phyloP scores from a whole-genome alignment of 768 basidiomycete species.

The Calocybe gangraenosa region DNA sequence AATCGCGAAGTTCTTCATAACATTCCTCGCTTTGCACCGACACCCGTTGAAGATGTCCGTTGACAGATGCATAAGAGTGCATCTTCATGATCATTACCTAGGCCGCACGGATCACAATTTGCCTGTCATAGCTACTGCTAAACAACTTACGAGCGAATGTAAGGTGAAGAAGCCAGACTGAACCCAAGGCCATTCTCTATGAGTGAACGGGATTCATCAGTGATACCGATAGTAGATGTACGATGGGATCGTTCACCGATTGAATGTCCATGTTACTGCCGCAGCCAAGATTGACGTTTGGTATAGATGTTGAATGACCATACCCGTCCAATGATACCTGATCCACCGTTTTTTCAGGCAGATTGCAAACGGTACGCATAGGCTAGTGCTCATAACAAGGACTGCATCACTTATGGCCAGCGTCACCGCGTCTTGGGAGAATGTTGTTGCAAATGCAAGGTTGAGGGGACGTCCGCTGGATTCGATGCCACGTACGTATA shows the following conservation, averaged over 20 bases:
- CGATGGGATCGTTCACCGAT: constrained; percentile 43
- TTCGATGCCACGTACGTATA: constrained; percentile 75
- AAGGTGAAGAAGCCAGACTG: constrained; percentile 88
- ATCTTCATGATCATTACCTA: constrained; percentile 92
- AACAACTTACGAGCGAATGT: constrained; percentile 65
- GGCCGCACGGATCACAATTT: neutral
- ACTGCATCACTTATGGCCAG: constrained; percentile 83
- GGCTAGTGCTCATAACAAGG: constrained; percentile 68
- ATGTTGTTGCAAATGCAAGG: constrained; percentile 77
- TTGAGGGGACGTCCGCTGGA: constrained; percentile 75
- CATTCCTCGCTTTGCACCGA: constrained; percentile 41
- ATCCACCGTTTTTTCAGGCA: constrained; percentile 78
- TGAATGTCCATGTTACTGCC: constrained; percentile 88
- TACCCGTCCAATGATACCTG: constrained; percentile 71
- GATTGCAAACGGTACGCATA: constrained; percentile 83
- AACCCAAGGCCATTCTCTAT: constrained; percentile 95
- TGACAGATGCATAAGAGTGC: constrained; percentile 89
- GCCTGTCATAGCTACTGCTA: neutral
- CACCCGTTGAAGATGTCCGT: constrained; percentile 72
- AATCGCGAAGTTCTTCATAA: constrained; percentile 40
- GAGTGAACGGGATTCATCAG: neutral
- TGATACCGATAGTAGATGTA: neutral
- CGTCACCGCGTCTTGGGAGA: constrained; percentile 79
- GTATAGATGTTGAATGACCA: constrained; percentile 73
- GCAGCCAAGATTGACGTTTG: constrained; percentile 71